A percentile compares a stretch with the other conserved stretches of the same genome.
These are phyloP conservation scores for Fusarium clavum DNA, from an alignment of 2,329 filamentous ascomycete species.

Conservation along the genomic window DNA sequence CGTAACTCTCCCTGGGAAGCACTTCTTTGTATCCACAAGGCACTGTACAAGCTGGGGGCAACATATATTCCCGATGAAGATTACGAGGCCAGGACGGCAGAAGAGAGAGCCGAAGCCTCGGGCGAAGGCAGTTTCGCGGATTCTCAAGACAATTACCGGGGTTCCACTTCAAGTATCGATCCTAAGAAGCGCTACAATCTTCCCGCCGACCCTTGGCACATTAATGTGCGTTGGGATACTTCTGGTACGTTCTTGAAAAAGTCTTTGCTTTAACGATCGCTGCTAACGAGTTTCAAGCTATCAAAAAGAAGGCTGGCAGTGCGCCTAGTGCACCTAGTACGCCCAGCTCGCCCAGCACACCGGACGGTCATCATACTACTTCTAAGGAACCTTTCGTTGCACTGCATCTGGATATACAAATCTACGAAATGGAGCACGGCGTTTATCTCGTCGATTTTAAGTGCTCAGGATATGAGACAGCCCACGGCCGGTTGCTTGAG, in stretches of 20 bases:
- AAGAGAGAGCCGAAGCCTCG: conserved; percentile 52
- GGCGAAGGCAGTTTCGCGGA: conserved; percentile 58
- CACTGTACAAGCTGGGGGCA: conserved; percentile 86
- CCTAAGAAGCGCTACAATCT: conserved; percentile 77
- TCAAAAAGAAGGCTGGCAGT: conserved; percentile 41
- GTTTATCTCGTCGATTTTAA: conserved; percentile 99
- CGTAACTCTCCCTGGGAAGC: conserved; percentile 95
- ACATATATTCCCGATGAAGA: conserved; percentile 82
- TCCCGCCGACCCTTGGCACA: conserved; percentile 95
- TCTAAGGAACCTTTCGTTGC: conserved; percentile 76
- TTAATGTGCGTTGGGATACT: conserved; percentile 89
- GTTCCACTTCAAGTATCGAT: conserved; percentile 59
- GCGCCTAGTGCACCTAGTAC: conserved; percentile 36
- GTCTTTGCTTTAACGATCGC: background rate
- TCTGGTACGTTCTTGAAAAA: conserved; percentile 70
- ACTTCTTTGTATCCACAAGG: conserved; percentile 94
- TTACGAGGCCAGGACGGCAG: conserved; percentile 61
- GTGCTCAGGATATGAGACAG: conserved; percentile 92
- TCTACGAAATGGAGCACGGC: conserved; percentile 91
- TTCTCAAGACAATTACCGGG: conserved; percentile 52
- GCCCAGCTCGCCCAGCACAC: conserved; percentile 38
- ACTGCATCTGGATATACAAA: conserved; percentile 94
- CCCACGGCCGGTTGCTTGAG: conserved; percentile 78
- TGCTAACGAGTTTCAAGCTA: conserved; percentile 45
- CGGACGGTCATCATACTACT: conserved; percentile 55